These are phyloP conservation scores for Coniferiporia sulphurascens DNA, from an alignment of 1,284 basidiomycete species.

Conservation along the genomic window DNA sequence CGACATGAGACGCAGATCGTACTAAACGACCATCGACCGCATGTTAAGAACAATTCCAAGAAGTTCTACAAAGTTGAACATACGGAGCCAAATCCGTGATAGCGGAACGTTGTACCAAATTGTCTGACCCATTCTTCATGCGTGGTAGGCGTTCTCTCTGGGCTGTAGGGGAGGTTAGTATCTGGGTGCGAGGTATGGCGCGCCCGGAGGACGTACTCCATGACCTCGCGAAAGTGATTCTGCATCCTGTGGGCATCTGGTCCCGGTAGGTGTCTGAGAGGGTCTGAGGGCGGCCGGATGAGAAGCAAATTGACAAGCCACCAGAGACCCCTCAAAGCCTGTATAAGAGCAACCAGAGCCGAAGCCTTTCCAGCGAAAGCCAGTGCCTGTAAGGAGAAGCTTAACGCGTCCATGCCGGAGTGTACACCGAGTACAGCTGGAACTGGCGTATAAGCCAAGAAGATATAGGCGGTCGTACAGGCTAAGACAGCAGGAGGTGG, in stretches of 20 bases:
- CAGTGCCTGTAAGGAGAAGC: background rate
- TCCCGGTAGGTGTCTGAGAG: conserved; percentile 43
- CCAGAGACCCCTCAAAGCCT: conserved; percentile 30
- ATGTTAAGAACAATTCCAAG: no score
- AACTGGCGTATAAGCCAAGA: no score
- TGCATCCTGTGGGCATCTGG: conserved; percentile 36
- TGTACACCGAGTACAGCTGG: background rate
- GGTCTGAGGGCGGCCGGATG: conserved; percentile 41
- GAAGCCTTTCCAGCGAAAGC: conserved; percentile 3
- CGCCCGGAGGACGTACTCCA: conserved; percentile 36
- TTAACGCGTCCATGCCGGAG: background rate
- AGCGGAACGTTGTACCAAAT: conserved; percentile 45
- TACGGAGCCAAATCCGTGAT: conserved; percentile 48
- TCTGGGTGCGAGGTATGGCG: no score
- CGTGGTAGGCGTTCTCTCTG: conserved; percentile 33
- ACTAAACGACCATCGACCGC: conserved; percentile 31
- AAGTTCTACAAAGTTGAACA: no score
- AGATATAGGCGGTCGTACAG: no score
- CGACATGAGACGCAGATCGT: conserved; percentile 49
- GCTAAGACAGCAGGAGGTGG: background rate
- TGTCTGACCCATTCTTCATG: conserved; percentile 39
- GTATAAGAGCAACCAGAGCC: conserved; percentile 21
- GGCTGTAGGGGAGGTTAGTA: conserved; percentile 29
- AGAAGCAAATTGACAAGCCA: conserved; percentile 41
- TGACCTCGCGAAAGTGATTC: conserved; percentile 38